phyloP scores from a whole-genome alignment of 1,284 basidiomycete genomes.

The Omphalotus olearius region DNA sequence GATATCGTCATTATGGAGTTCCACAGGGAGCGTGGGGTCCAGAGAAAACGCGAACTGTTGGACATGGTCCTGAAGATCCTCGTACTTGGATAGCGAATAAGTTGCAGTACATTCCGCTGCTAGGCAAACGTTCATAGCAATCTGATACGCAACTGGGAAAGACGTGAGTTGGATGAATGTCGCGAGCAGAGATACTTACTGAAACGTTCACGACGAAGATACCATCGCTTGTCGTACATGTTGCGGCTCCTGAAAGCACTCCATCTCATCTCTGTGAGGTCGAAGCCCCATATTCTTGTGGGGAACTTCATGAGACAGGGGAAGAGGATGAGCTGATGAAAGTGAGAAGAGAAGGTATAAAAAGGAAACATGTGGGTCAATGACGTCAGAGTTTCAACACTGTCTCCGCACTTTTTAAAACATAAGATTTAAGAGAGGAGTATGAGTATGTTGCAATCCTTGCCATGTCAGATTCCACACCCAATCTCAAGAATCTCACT shows the following conservation, averaged over 20 bases:
- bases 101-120: constrained; percentile 31
- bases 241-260: constrained; percentile 23
- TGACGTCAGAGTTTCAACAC: too few relatives aligned
- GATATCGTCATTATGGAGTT: constrained; percentile 26
- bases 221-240: constrained; percentile 28
- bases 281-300: constrained; percentile 26
- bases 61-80: constrained; percentile 24
- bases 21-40: constrained; percentile 13
- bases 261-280: constrained; percentile 29
- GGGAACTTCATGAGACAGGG: constrained; percentile 3
- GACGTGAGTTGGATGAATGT: neutral
- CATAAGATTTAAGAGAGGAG: too few relatives aligned
- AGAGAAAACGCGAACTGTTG: constrained; percentile 13
- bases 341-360: neutral
- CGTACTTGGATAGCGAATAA: constrained; percentile 30
- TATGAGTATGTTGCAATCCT: too few relatives aligned
- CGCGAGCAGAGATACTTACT: constrained; percentile 18
- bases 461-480: neutral
- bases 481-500: neutral
- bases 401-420: too few relatives aligned
- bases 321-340: neutral
- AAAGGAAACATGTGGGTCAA: too few relatives aligned
- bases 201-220: constrained; percentile 26
- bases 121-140: constrained; percentile 28
- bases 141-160: constrained; percentile 17